A percentile compares a stretch with the other conserved stretches of the same genome.
Evolutionary conservation across 768 basidiomycete genomes (phyloP).

Genomic region (Lactifluus pinguis): DNA sequence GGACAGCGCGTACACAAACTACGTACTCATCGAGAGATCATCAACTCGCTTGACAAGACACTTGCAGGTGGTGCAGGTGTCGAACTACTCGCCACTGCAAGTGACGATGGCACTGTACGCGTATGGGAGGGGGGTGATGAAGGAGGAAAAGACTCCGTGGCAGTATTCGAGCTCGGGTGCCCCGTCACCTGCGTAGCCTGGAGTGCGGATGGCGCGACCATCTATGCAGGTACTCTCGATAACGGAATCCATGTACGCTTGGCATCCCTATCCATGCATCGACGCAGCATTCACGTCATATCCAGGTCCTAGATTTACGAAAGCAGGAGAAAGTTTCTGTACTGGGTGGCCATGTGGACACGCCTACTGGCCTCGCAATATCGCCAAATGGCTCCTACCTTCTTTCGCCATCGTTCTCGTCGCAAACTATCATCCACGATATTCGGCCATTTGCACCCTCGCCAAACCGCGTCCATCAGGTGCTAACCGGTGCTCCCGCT

Average conservation of each 20-base stretch:
- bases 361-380: constrained; percentile 85
- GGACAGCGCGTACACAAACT: constrained; percentile 76
- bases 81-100: constrained; percentile 80
- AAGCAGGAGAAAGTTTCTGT: constrained; percentile 75
- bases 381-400: constrained; percentile 88
- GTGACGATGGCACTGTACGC: constrained; percentile 89
- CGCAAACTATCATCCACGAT: constrained; percentile 83
- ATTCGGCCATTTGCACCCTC: constrained; percentile 89
- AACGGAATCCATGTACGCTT: constrained; percentile 87
- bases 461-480: constrained; percentile 71
- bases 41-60: constrained; percentile 84
- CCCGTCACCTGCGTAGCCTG: constrained; percentile 90
- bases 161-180: constrained; percentile 76
- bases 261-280: background rate
- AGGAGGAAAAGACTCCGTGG: constrained; percentile 59
- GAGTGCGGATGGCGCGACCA: constrained; percentile 82
- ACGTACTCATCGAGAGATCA: constrained; percentile 83
- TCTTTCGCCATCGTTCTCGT: constrained; percentile 86
- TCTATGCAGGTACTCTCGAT: constrained; percentile 90
- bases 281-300: background rate
- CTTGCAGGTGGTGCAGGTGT: constrained; percentile 75
- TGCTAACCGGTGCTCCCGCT: constrained; percentile 76
- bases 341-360: constrained; percentile 82
- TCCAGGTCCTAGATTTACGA: constrained; percentile 81
- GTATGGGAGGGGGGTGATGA: constrained; percentile 88